Conservation (phyloP, 108 stramenopile genomes). For the Cyclotella atomus region DNA sequence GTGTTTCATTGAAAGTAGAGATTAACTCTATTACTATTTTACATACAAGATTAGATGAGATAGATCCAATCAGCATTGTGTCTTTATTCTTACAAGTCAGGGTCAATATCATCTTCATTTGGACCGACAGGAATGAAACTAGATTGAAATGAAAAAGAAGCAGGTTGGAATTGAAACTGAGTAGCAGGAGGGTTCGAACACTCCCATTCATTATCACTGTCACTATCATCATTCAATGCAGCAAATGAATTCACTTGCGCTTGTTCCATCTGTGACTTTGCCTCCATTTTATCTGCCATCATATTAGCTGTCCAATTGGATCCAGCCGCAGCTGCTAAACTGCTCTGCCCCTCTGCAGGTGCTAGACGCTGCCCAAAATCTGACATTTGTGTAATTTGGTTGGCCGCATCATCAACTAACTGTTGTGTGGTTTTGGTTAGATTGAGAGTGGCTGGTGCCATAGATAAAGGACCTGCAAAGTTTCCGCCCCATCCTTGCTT, state of each 20-base stretch:
- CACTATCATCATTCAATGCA: constrained; percentile 40
- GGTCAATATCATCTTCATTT: constrained; percentile 33
- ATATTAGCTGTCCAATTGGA: constrained; percentile 24
- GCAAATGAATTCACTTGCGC: constrained; percentile 41
- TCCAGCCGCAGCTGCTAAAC: constrained; percentile 37
- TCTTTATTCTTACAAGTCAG: constrained; percentile 20
- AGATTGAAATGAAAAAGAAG: constrained; percentile 36
- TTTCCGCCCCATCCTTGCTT: constrained; percentile 37
- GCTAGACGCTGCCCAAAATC: constrained; percentile 37
- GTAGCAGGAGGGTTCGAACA: neutral
- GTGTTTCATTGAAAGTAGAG: neutral
- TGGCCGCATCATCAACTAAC: constrained; percentile 45
- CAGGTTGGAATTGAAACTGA: constrained; percentile 40
- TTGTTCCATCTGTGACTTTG: neutral
- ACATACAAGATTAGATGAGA: neutral
- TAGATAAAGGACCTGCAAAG: constrained; percentile 13
- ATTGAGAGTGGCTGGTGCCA: constrained; percentile 37
- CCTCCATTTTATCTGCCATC: neutral
- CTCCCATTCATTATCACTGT: constrained; percentile 42
- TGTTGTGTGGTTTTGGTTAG: constrained; percentile 46
- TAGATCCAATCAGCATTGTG: neutral
- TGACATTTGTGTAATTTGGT: constrained; percentile 40
- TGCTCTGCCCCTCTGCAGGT: constrained; percentile 22
- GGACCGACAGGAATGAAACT: neutral
- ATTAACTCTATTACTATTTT: constrained; percentile 1